Percentiles rank a stretch among this genome's conserved stretches.
These are phyloP conservation scores for Saccharomyces jurei DNA, from an alignment of 805 yeast genomes.

Conservation along the genomic window DNA sequence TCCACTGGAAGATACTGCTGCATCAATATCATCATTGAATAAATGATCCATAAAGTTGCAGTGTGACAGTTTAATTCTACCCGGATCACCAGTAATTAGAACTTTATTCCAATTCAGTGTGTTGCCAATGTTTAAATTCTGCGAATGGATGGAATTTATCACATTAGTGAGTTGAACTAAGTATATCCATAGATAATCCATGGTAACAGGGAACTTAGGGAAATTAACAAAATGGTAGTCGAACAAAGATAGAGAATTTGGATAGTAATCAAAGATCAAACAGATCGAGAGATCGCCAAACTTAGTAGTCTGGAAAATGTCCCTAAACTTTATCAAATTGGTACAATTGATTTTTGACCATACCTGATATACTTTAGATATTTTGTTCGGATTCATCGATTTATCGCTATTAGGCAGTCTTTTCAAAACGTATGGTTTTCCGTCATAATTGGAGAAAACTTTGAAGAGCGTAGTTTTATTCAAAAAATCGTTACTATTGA, in stretches of 20 bases:
- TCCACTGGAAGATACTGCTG: conserved; percentile 3
- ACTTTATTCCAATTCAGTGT: conserved; percentile 58
- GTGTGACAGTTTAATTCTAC: conserved; percentile 62
- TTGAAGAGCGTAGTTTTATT: conserved; percentile 58
- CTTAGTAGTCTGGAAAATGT: conserved; percentile 79
- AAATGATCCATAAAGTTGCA: conserved; percentile 55
- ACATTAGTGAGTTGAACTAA: conserved; percentile 70
- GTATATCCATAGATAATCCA: conserved; percentile 66
- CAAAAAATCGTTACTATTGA: conserved; percentile 30
- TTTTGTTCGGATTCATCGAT: conserved; percentile 47
- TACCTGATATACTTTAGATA: conserved; percentile 45
- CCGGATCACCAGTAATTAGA: conserved; percentile 57
- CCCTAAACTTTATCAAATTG: conserved; percentile 59
- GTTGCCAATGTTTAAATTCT: conserved; percentile 48
- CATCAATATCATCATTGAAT: conserved; percentile 29
- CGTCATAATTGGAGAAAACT: conserved; percentile 71
- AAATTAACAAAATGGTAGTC: conserved; percentile 53
- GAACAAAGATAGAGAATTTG: conserved; percentile 59
- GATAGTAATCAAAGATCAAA: conserved; percentile 78
- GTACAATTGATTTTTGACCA: conserved; percentile 52
- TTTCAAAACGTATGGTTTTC: conserved; percentile 66
- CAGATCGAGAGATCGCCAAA: conserved; percentile 76
- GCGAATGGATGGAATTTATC: conserved; percentile 53
- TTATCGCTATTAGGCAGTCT: conserved; percentile 54
- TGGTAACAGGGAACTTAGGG: conserved; percentile 38